Evolutionary conservation across 441 rosid species (phyloP).

Genomic region (Rhodomyrtus psidioides): DNA sequence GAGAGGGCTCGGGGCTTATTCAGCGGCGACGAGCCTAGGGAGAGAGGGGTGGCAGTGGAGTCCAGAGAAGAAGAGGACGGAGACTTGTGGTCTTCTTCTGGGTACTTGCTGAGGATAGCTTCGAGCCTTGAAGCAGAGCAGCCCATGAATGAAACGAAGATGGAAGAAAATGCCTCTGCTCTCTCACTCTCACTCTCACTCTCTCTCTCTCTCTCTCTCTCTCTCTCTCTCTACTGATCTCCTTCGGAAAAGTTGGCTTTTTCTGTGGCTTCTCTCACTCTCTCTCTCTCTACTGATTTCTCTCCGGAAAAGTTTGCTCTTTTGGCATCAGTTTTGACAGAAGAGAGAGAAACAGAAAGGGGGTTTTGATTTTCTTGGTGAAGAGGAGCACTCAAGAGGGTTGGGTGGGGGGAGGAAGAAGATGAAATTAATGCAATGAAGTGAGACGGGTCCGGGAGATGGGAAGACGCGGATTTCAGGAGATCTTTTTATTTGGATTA

Average conservation of each 20-base stretch:
- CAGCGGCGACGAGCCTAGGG: background rate
- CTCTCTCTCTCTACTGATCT: background rate
- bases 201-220: background rate
- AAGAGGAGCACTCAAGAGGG: background rate
- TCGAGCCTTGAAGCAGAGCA: conserved; percentile 61
- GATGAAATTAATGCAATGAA: background rate
- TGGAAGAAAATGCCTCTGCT: background rate
- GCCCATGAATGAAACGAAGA: conserved; percentile 45
- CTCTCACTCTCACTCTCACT: background rate
- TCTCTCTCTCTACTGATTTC: background rate
- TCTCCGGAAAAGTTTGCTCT: background rate
- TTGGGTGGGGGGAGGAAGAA: background rate
- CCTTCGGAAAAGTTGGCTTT: background rate
- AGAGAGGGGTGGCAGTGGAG: background rate
- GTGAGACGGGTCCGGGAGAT: background rate
- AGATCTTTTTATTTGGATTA: background rate
- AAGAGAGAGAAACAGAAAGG: background rate
- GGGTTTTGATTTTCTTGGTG: background rate
- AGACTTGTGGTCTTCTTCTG: background rate
- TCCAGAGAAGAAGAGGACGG: background rate
- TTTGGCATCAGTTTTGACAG: background rate
- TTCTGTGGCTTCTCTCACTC: background rate
- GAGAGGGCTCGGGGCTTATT: conserved; percentile 5
- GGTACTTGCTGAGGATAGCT: background rate
- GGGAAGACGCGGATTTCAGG: background rate